Base-by-base conservation (phyloP, 1,284 basidiomycete species). In the Irpex sp. region DNA sequence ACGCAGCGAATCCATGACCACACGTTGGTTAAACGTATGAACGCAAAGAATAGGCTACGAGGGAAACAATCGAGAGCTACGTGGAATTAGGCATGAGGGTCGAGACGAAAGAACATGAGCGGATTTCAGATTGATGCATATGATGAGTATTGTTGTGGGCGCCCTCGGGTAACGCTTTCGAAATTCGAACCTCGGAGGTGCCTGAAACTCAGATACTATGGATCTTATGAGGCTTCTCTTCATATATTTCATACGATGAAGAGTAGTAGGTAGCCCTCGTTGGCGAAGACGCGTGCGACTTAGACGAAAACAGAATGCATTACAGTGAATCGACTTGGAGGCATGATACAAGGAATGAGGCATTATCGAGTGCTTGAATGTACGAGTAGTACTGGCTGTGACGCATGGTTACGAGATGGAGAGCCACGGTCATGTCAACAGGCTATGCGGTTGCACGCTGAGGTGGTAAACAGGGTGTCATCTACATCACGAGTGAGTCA, bases 31-130 rank as follows among this genome's bases (percentile, higher is more conserved):
- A 51, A 21, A 42, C 45, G 36, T 18, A 51, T 35, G 61, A 18
- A 49, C 10, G 28, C 3, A 53, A 48, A 36, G 28, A 37, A 54
- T 28, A 58, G n/a, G 55, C 58, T 42, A 21, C 58, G 42, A 42
- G 21, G 53, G 16, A 51, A 57, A 16, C 8, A 48, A 16, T 23
- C 36, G 33, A 35, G 35, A 9, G 36, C 52, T 39, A 19, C 33
- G 60, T 57, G 45, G 48, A 33, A 61, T 61, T 57, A 61, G 47
- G 39, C 60, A 61, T 61, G 60, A 5, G 23, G 37, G 47, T 57
- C 39, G 56, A 57, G 56, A 33, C 19, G 56, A 42, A 47, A 23
- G 37, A 4, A 42, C 21, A 9, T 56, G 19, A 19, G 19, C 28
- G 12, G 19, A 53, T 53, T 45, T 14, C 28, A 23, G 51, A 53